phyloP scores from a whole-genome alignment of 208 protist genomes.

The Leishmania guyanensis region DNA sequence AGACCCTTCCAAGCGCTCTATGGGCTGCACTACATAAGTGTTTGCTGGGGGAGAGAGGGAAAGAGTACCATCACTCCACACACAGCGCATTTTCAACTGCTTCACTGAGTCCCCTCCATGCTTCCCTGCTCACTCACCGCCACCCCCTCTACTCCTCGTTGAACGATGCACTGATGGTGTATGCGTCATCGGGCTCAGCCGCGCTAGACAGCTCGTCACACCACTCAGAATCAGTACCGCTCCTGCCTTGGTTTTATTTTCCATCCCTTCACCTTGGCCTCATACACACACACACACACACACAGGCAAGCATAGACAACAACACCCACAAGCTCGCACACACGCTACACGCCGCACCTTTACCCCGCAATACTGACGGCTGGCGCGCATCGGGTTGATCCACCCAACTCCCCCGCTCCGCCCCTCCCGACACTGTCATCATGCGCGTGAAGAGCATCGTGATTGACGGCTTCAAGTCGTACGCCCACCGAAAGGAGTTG shows the following conservation, averaged over 20 bases:
- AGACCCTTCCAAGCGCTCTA: not conserved
- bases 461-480: slow-evolving; percentile 99
- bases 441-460: slow-evolving; percentile 98
- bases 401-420: not conserved
- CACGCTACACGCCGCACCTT: not conserved
- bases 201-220: not conserved
- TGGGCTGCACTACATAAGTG: not conserved
- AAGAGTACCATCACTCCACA: not conserved
- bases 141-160: not conserved
- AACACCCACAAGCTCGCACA: not conserved
- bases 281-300: not conserved
- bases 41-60: not conserved
- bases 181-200: not conserved
- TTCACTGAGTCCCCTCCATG: not conserved
- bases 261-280: not conserved
- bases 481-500: slow-evolving; percentile 97
- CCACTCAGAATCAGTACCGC: not conserved
- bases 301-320: not conserved
- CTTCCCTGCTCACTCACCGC: not conserved
- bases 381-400: not conserved
- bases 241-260: not conserved
- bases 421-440: not conserved
- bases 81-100: not conserved
- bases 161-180: not conserved
- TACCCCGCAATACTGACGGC: not conserved